Evolutionary conservation across 139 green algal species (phyloP), one percentile per base, ranked within the genome.

Genomic region (Chlamydomonas sp.): DNA sequence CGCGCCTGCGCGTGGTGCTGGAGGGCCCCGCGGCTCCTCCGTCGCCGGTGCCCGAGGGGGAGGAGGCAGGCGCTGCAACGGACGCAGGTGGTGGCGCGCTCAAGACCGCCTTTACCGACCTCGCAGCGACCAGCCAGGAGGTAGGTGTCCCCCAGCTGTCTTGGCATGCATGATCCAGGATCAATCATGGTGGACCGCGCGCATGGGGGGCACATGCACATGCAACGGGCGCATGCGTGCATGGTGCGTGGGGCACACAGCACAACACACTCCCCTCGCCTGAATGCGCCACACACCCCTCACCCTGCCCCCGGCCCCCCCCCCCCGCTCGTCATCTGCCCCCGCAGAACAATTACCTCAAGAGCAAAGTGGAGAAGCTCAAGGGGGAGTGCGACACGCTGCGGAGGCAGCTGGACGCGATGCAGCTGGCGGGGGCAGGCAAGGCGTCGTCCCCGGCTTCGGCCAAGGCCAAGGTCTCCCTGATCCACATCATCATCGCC

Each of bases 11-110:
- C 1, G 81, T 87, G 16, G 34, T 82, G 10, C 73, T 87, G 3
- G 81, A 87, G 65, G 76, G 81, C 5, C 81, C 81, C 0, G 74
- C 81, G 2, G 78, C 78, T 1, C 78, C 81, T 1, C 81, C 81
- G 16, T 87, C 81, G 29, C 81, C 81, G 1, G 81, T 84, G 48
- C 73, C 73, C 0, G 77, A 83, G 59, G 77, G n/a, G n/a, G n/a
- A n/a, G n/a, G n/a, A 39, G 29, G 4, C 26, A 76, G 30, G n/a
- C 38, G 1, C 72, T 64, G 5, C 65, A 73, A 1, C 58, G 59
- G 35, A 38, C 22, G 3, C 36, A 64, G 2, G 4, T 77, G 35
- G 54, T 69, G 16, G 54, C 68, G 36, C 65, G 72, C 5, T 20
- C 43, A 54, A 54, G 20, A 26, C 43, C 20, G 20, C 43, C 43